phyloP scores from a whole-genome alignment of 805 yeast genomes.

The Metschnikowia kunwiensis region DNA sequence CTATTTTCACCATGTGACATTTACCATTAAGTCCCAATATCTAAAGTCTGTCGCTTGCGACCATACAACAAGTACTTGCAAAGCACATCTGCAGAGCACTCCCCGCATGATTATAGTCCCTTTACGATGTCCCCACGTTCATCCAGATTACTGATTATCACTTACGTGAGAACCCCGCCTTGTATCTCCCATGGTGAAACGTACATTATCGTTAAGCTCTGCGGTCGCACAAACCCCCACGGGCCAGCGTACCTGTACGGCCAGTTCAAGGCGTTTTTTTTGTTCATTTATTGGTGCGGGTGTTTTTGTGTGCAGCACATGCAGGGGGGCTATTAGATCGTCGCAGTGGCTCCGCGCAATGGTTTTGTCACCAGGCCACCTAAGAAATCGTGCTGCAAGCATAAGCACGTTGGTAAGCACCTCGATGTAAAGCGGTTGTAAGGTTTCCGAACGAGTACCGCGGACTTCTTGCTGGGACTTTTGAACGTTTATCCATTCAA shows the following conservation, averaged over 20 bases:
- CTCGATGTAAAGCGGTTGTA: too few species aligned
- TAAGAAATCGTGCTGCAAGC: slow-evolving; percentile 2
- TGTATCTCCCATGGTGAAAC: not conserved
- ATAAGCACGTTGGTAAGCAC: too few species aligned
- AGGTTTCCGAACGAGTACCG: too few species aligned
- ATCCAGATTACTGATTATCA: too few species aligned
- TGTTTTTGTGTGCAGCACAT: not conserved
- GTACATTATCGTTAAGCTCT: not conserved
- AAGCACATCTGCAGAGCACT: too few species aligned
- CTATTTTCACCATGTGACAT: too few species aligned
- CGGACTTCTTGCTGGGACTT: not conserved
- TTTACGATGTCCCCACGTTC: too few species aligned
- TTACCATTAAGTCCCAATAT: too few species aligned
- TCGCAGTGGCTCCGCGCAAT: slow-evolving; percentile 9
- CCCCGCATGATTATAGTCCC: too few species aligned
- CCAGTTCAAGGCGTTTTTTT: slow-evolving; percentile 2
- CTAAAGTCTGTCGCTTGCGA: too few species aligned
- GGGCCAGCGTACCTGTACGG: slow-evolving; percentile 5
- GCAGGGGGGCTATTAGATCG: slow-evolving; percentile 1
- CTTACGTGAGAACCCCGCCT: slow-evolving; percentile 1
- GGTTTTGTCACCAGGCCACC: slow-evolving; percentile 9
- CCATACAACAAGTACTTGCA: too few species aligned
- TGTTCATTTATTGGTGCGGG: not conserved
- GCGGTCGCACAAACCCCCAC: slow-evolving; percentile 3
- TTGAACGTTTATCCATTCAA: not conserved